phyloP scores from a whole-genome alignment of 2,329 filamentous ascomycete genomes.

The Xylogone sp. region DNA sequence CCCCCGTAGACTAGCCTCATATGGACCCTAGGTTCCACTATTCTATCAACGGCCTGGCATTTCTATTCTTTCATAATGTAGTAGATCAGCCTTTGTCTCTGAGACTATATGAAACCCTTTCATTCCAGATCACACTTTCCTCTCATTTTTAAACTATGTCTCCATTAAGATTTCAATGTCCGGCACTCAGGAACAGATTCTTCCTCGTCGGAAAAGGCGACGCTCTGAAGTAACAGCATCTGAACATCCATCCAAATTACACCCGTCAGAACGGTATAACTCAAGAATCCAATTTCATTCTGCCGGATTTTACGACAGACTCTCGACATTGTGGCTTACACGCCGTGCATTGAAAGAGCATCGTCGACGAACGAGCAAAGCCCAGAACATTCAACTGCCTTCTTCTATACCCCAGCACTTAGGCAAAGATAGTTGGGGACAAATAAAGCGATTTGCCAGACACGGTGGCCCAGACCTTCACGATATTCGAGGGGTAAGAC shows the following conservation, averaged over 20 bases:
- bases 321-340: slow-evolving; percentile 25
- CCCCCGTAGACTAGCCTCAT: no score
- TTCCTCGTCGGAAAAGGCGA: slow-evolving; percentile 6
- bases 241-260: slow-evolving; percentile 4
- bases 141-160: no score
- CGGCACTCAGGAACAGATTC: background rate
- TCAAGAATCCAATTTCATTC: slow-evolving; percentile 9
- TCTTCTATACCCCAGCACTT: background rate
- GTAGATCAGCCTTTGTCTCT: no score
- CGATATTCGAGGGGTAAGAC: slow-evolving; percentile 29
- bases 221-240: slow-evolving; percentile 4
- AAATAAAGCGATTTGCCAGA: slow-evolving; percentile 26
- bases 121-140: no score
- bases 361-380: slow-evolving; percentile 17
- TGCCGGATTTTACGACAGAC: slow-evolving; percentile 24
- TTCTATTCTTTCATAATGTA: no score
- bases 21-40: no score
- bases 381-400: slow-evolving; percentile 1
- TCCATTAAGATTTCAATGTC: slow-evolving; percentile 2
- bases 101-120: no score
- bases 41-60: no score
- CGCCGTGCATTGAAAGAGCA: slow-evolving; percentile 24
- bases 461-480: slow-evolving; percentile 31
- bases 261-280: slow-evolving; percentile 4
- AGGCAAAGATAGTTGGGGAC: slow-evolving; percentile 1